Evolutionary conservation across 257 asterid genomes (phyloP).

Genomic region (Lantana camara): DNA sequence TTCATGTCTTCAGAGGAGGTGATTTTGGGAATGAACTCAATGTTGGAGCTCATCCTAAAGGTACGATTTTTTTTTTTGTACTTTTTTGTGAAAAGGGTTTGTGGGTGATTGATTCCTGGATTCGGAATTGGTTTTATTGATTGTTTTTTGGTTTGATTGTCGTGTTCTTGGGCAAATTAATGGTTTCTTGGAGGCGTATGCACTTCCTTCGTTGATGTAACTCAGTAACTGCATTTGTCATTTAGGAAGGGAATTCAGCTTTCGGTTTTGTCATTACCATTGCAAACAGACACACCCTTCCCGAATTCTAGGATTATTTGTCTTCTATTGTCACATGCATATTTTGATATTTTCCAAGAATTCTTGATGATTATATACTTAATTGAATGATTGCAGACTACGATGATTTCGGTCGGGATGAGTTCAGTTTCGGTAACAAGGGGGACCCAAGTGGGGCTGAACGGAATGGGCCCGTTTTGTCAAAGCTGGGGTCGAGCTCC

Average conservation of each 20-base stretch:
- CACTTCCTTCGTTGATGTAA: conserved; percentile 30
- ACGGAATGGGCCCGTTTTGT: conserved; percentile 58
- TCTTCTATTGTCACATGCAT: conserved; percentile 45
- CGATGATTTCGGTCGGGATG: conserved; percentile 79
- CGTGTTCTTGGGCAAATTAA: conserved; percentile 27
- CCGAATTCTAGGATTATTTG: conserved; percentile 52
- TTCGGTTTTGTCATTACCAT: conserved; percentile 22
- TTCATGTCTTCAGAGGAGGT: conserved; percentile 92
- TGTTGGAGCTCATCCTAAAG: conserved; percentile 89
- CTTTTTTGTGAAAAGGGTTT: background rate
- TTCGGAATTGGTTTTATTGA: background rate
- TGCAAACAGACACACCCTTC: conserved; percentile 8
- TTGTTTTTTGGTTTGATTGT: conserved; percentile 5
- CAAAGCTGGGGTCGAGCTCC: conserved; percentile 89
- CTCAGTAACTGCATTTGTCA: conserved; percentile 44
- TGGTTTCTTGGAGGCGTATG: conserved; percentile 32
- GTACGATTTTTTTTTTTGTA: conserved; percentile 33
- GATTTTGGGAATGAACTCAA: conserved; percentile 64
- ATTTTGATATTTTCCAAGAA: background rate
- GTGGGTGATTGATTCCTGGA: background rate
- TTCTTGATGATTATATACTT: background rate
- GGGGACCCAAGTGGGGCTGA: conserved; percentile 40
- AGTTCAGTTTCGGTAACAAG: conserved; percentile 52
- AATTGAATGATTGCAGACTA: conserved; percentile 53
- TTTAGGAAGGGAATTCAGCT: conserved; percentile 40